Conservation (phyloP, 2,329 filamentous ascomycete genomes). For the Simplicillium sp. region DNA sequence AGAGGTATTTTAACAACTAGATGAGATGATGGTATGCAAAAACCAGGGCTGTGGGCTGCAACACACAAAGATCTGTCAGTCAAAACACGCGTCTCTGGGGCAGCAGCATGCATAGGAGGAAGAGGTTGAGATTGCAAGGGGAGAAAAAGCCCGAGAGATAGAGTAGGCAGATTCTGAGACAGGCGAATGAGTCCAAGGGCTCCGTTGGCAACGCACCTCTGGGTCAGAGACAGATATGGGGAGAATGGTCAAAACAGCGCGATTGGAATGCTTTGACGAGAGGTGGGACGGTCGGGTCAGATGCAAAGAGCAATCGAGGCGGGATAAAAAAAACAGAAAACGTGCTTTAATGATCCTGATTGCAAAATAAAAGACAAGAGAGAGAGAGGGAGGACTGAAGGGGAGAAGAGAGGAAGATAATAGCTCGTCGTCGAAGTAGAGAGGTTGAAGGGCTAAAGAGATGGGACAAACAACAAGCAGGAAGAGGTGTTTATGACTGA, state of each 20-base stretch:
- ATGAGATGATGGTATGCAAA: too few species aligned
- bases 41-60: too few species aligned
- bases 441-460: constrained; percentile 7
- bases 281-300: too few species aligned
- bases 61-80: background rate
- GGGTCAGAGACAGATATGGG: constrained; percentile 17
- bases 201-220: constrained; percentile 23
- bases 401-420: constrained; percentile 14
- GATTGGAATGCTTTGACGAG: constrained; percentile 25
- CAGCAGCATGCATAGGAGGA: constrained; percentile 1
- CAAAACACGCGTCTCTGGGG: background rate
- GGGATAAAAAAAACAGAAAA: constrained; percentile 10
- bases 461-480: background rate
- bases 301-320: constrained; percentile 1
- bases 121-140: constrained; percentile 1
- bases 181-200: constrained; percentile 16
- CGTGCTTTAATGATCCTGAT: constrained; percentile 13
- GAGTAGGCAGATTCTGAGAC: constrained; percentile 17
- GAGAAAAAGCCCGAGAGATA: constrained; percentile 6
- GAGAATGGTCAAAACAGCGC: constrained; percentile 19
- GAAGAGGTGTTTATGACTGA: constrained; percentile 8
- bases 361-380: constrained; percentile 9
- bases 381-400: constrained; percentile 13
- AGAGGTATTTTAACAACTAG: too few species aligned
- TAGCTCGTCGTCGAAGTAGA: constrained; percentile 9